Evolutionary conservation across 2,329 filamentous ascomycete genomes (phyloP).

Genomic region (Dryadomyces quercus-mongolicae): DNA sequence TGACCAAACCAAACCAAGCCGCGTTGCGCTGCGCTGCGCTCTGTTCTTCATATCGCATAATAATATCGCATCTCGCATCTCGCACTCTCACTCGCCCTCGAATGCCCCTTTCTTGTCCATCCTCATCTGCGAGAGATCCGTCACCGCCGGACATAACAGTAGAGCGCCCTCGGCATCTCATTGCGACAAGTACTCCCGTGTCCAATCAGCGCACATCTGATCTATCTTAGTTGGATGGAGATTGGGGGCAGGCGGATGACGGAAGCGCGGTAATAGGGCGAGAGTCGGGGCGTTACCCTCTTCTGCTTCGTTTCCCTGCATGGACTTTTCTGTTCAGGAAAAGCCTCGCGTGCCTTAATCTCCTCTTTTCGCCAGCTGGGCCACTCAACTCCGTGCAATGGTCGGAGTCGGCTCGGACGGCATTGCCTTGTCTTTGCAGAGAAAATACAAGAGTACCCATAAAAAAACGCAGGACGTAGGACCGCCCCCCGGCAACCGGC

Average conservation of each 20-base stretch:
- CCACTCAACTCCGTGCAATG: neutral
- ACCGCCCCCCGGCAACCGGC: slow-evolving; percentile 1
- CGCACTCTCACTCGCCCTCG: neutral
- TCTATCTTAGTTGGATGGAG: neutral
- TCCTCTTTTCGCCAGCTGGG: neutral
- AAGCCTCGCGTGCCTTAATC: slow-evolving; percentile 3
- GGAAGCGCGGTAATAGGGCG: slow-evolving; percentile 1
- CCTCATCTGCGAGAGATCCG: neutral
- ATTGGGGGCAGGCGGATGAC: neutral
- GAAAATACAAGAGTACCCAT: neutral
- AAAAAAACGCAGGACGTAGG: too few species aligned
- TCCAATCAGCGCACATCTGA: neutral
- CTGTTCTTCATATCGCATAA: too few species aligned
- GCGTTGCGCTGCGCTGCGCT: too few species aligned
- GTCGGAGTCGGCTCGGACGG: slow-evolving; percentile 1
- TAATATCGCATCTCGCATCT: neutral
- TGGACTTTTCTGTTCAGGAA: neutral
- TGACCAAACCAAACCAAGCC: too few species aligned
- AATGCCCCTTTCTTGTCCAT: neutral
- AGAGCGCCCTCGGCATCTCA: neutral
- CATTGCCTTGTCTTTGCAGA: neutral
- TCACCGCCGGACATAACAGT: neutral
- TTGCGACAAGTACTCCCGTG: neutral
- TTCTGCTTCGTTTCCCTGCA: neutral
- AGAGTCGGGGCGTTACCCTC: too few species aligned